Base-by-base conservation (phyloP, 495 filamentous ascomycete species). In the Penicillium pulvis region DNA sequence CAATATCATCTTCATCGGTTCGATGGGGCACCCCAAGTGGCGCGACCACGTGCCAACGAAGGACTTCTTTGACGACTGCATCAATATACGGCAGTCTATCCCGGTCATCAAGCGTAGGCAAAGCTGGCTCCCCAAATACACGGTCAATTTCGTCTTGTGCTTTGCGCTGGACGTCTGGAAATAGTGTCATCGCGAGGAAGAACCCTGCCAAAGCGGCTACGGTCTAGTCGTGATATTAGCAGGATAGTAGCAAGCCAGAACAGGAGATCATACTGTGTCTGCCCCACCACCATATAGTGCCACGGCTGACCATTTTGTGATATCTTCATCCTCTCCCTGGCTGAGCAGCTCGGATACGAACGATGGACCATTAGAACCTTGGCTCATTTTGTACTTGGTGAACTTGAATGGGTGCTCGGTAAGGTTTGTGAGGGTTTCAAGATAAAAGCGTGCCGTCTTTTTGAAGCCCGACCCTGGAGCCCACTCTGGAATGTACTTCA, bases 61-160 rank as follows among this genome's bases (percentile, higher is more conserved):
- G 62, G 4, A 62, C 61, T 45, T 83, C 79, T 53, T 76, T 78
- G 7, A 79, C 65, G 3, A 80, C 35, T 6, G 72, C 77, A 35
- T 76, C 52, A 20, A 79, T 59, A 45, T 82, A 82, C 0, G 77
- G 79, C 4, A 82, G 59, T 1, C 68, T 62, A n/a, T 57, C 57
- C 1, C 69, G 65, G 36, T 78, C 72, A 0, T 51, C 57, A 28
- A 67, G 59, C 19, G 53, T 58, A 2, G 73, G 71, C 10, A 77
- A 63, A 12, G 64, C 51, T 8, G 35, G 35, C 11, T 20, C 52
- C 0, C 82, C 81, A 10, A 83, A 62, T 3, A 86, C 77, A 14
- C 66, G 61, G 61, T 87, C 84, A 42, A 90, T 69, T 61, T 89
- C 85, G 8, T 74, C 79, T 59, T 84, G 84, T 4, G 84, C 84